Conservation (phyloP, 2,329 filamentous ascomycete species). For the Trichoderma sp. region DNA sequence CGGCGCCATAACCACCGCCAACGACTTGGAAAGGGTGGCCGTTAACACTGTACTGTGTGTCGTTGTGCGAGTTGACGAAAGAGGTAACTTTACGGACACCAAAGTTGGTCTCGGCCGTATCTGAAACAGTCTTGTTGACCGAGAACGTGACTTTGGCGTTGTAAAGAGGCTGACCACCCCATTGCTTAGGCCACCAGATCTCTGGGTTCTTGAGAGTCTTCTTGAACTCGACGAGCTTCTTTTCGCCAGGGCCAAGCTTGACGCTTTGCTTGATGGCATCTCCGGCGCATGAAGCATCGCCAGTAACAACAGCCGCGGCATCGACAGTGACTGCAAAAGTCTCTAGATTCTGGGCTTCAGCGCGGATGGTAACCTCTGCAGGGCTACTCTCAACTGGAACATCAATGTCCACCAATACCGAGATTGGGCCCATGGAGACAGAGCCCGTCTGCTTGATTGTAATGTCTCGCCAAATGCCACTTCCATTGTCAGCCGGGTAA, state of each 20-base stretch:
- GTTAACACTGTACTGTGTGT: conserved; percentile 61
- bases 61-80: conserved; percentile 54
- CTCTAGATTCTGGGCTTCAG: conserved; percentile 48
- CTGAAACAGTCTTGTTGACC: conserved; percentile 38
- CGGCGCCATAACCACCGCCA: conserved; percentile 63
- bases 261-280: conserved; percentile 40
- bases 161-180: conserved; percentile 62
- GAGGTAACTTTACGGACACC: conserved; percentile 50
- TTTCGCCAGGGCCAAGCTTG: conserved; percentile 44
- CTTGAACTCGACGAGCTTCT: conserved; percentile 43
- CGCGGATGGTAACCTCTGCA: conserved; percentile 46
- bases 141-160: conserved; percentile 38
- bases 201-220: conserved; percentile 48
- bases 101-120: conserved; percentile 37
- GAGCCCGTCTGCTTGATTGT: conserved; percentile 59
- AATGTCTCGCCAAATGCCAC: conserved; percentile 64
- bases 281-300: conserved; percentile 37
- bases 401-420: conserved; percentile 50
- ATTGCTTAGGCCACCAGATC: conserved; percentile 65
- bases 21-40: conserved; percentile 61
- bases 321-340: conserved; percentile 44
- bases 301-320: conserved; percentile 42
- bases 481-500: conserved; percentile 63
- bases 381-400: conserved; percentile 31
- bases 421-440: conserved; percentile 50